Base-by-base conservation (phyloP, 345 rosid species). In the Punica granatum region DNA sequence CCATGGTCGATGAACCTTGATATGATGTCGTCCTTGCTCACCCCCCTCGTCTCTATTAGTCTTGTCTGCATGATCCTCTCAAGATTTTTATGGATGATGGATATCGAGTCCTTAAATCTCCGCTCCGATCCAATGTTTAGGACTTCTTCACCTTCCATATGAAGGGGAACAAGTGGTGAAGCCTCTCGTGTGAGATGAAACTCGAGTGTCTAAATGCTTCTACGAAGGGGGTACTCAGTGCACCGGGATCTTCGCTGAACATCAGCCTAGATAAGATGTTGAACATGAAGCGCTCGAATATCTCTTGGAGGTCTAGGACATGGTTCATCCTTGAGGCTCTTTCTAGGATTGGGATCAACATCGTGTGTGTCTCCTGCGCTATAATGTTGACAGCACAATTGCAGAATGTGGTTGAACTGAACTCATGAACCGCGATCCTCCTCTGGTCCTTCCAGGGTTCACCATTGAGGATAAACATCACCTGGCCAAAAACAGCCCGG, bases 91-190 rank as follows among this genome's bases (percentile, higher is more conserved):
- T 32, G 58, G 23, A 65, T 19, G 19, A 7, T 65, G 56, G 68
- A 28, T 51, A 65, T 33, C 32, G 62, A 7, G 25, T 66, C 12
- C 30, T 8, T 33, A 10, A 66, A 60, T 39, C 43, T 18, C 28
- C 90, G 92, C 4, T 92, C 93, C 41, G 33, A 58, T 23, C 66
- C 66, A 18, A 63, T 16, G 16, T 63, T 28, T 0, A 63, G 66
- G 14, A 41, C 63, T 26, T 59, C 63, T 13, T 63, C 31, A 63
- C 6, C 48, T 42, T 37, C 16, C 26, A 37, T 30, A 36, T 37
- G 18, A 13, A 35, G 2, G 66, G 3, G 48, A n/a, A 37, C 18
- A 42, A 15, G 18, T 23, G 21, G 16, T 7, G 3, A 30, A 63
- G 36, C 32, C 66, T 19, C 28, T 36, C 44, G 26, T 5, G 2